Base-by-base conservation (phyloP, 2,329 filamentous ascomycete genomes). In the Hymenoscyphus salicellus region DNA sequence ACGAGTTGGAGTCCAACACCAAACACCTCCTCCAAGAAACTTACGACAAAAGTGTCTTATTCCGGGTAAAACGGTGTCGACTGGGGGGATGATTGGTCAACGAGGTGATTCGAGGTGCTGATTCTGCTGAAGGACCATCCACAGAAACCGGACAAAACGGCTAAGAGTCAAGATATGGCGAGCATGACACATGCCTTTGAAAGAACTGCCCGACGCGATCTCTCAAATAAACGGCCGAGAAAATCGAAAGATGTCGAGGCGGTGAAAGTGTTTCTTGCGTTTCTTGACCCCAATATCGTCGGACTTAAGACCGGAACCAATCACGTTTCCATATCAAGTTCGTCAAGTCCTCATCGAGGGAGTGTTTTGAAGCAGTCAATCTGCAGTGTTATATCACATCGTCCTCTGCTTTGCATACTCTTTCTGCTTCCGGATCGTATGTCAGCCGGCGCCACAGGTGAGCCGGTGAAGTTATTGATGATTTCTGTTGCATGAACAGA, bases 391-490 rank as follows among this genome's bases (percentile, higher is more conserved):
- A 49, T 60, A 49, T 60, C 60, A 61, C 38, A 68, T 61, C 63
- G 66, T 55, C 62, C 32, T 55, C 49, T 28, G 30, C 56, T 58
- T 43, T 30, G 16, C 52, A 62, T 55, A 23, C 11, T 23, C 23
- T 52, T n/a, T 52, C 20, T 28, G 20, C 46, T 52, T 32, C 32
- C 67, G 68, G 66, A 63, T 64, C 49, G 32, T 55, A 20, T 43
- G 64, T 60, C 28, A 65, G 60, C 68, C 68, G 66, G 65, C 63
- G 66, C 68, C 68, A 66, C 64, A 56, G 38, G 61, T 64, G 63
- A 66, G 66, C 66, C 61, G 61, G 63, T 61, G 57, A 68, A 52
- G 52, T 38, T 64, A 20, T 49, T 49, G 43, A 14, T 23, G 46
- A 52, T 14, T 52, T 52, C 23, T 26, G 46, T 61, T 67, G 65